These are phyloP conservation scores for Rhynchospora pubera DNA, from an alignment of 176 grass and related monocot species.

Conservation along the genomic window DNA sequence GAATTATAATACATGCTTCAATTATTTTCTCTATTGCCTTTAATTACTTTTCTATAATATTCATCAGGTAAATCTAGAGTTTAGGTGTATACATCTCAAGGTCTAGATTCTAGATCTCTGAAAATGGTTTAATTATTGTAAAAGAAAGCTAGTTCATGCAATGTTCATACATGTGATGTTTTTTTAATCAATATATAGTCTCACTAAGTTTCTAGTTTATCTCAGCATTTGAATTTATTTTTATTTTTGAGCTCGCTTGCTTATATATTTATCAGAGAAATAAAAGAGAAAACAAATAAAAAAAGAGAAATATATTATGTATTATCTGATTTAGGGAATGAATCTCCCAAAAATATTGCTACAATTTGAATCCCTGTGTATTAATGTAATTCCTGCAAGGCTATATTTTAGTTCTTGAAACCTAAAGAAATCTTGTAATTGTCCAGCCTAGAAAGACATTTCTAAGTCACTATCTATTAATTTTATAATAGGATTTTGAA, in stretches of 20 bases:
- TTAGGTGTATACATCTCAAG: neutral
- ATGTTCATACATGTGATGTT: neutral
- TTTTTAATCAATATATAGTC: neutral
- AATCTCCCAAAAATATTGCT: neutral
- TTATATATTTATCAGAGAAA: neutral
- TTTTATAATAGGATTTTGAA: neutral
- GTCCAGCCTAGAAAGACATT: neutral
- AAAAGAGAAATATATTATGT: neutral
- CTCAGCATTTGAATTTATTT: neutral
- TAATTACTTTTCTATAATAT: neutral
- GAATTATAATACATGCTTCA: neutral
- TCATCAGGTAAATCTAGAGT: neutral
- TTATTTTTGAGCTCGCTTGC: neutral
- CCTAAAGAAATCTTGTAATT: neutral
- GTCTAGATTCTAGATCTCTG: neutral
- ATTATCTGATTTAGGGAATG: neutral
- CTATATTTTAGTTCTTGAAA: neutral
- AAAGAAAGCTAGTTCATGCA: neutral
- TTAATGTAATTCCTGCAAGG: neutral
- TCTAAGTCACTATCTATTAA: neutral
- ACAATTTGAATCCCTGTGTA: neutral
- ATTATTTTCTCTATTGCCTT: neutral
- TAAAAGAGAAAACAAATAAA: neutral
- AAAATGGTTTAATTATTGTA: neutral
- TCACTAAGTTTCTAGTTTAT: neutral